phyloP scores from a whole-genome alignment of 208 protist species.

The Polymyxa betae region DNA sequence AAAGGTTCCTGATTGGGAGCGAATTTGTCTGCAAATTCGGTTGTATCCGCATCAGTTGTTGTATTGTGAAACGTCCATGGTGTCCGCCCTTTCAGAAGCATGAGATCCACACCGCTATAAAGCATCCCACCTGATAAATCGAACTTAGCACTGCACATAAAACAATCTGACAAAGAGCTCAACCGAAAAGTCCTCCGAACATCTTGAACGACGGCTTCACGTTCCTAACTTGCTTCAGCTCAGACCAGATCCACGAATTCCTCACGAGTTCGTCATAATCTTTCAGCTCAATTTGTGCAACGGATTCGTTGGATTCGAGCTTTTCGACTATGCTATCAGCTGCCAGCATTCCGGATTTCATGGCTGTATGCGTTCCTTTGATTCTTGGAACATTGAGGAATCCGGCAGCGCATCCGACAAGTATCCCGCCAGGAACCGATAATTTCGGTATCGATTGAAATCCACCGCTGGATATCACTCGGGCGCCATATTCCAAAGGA shows the following conservation, averaged over 20 bases:
- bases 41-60: background rate
- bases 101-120: background rate
- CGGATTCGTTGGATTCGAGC: background rate
- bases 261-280: slow-evolving; percentile 20
- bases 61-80: slow-evolving; percentile 54
- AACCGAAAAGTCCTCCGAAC: background rate
- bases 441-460: slow-evolving; percentile 87
- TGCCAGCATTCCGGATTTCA: slow-evolving; percentile 81
- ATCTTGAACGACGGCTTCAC: slow-evolving; percentile 84
- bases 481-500: slow-evolving; percentile 89
- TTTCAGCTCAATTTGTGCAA: slow-evolving; percentile 10
- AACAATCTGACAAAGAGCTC: slow-evolving; percentile 75
- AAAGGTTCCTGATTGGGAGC: background rate
- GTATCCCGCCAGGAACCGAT: slow-evolving; percentile 84
- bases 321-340: slow-evolving; percentile 54
- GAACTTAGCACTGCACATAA: background rate
- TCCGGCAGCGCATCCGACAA: slow-evolving; percentile 92
- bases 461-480: slow-evolving; percentile 93
- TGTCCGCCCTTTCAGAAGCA: background rate
- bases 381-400: slow-evolving; percentile 97
- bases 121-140: background rate
- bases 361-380: slow-evolving; percentile 96
- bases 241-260: slow-evolving; percentile 88
- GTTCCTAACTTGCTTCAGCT: slow-evolving; percentile 89
- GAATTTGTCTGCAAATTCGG: slow-evolving; percentile 22